Conservation (phyloP, 164 flowering plant genomes). For the Cinnamomum micranthum region DNA sequence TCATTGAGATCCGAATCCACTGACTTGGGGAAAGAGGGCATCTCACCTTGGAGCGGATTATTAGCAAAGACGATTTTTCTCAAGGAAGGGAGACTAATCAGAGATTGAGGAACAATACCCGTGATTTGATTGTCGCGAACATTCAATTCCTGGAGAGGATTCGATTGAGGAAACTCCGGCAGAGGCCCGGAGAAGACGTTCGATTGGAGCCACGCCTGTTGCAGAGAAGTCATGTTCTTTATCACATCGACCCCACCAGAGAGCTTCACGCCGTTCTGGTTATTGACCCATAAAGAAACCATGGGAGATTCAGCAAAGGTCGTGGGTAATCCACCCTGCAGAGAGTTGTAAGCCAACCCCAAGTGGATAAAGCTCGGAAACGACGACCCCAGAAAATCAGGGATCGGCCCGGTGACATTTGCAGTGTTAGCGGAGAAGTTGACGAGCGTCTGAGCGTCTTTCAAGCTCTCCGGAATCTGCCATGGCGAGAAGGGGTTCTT, state of each 20-base stretch:
- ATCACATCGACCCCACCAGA: slow-evolving; percentile 58
- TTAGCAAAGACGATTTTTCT: slow-evolving; percentile 61
- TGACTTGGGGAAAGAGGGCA: slow-evolving; percentile 45
- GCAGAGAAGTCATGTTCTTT: slow-evolving; percentile 64
- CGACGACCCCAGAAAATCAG: slow-evolving; percentile 42
- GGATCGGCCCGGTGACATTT: slow-evolving; percentile 56
- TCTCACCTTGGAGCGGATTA: slow-evolving; percentile 77
- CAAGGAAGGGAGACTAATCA: slow-evolving; percentile 45
- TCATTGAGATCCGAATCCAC: slow-evolving; percentile 39
- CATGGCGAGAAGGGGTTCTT: slow-evolving; percentile 50
- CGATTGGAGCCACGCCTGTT: slow-evolving; percentile 69
- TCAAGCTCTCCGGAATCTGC: slow-evolving; percentile 61
- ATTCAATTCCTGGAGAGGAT: slow-evolving; percentile 41
- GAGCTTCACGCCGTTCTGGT: slow-evolving; percentile 60
- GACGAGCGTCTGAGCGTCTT: slow-evolving; percentile 44
- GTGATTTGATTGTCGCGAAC: slow-evolving; percentile 74
- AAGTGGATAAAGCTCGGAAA: slow-evolving; percentile 54
- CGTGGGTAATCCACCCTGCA: slow-evolving; percentile 61
- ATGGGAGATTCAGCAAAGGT: slow-evolving; percentile 49
- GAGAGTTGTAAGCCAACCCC: slow-evolving; percentile 58
- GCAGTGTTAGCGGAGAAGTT: slow-evolving; percentile 86
- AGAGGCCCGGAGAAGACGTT: slow-evolving; percentile 80
- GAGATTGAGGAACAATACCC: slow-evolving; percentile 69
- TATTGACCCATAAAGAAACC: slow-evolving; percentile 82
- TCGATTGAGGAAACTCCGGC: slow-evolving; percentile 67